Conservation (phyloP, 352 stramenopile genomes). For the Blastocystis hominis region DNA sequence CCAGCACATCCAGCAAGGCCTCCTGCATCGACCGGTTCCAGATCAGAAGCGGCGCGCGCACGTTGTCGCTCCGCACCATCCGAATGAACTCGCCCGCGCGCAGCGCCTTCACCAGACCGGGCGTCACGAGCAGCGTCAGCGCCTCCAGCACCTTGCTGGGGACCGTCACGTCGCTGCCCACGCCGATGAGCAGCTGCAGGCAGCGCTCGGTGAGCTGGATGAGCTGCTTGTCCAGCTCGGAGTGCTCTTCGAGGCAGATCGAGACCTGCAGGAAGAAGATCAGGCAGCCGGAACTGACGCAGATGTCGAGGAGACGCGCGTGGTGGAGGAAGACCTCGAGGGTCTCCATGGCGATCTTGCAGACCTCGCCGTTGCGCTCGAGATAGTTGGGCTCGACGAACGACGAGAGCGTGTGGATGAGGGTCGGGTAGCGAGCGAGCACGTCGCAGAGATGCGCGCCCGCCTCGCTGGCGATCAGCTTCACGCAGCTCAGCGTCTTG, state of each 20-base stretch:
- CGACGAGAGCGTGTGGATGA: not conserved
- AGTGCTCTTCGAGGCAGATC: not conserved
- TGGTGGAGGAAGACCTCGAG: not conserved
- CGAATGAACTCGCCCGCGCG: not conserved
- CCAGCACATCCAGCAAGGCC: not conserved
- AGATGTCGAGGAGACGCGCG: slow-evolving; percentile 5
- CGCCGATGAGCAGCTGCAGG: not conserved
- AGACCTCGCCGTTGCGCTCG: not conserved
- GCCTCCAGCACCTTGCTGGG: not conserved
- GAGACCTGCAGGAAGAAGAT: not conserved
- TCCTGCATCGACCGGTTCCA: slow-evolving; percentile 11
- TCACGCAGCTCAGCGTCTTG: not conserved
- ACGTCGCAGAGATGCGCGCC: not conserved
- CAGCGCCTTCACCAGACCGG: slow-evolving; percentile 12
- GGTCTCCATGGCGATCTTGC: not conserved
- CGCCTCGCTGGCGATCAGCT: not conserved
- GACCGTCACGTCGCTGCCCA: not conserved
- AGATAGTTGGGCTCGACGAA: not conserved
- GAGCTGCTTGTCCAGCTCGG: not conserved
- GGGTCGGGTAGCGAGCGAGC: not conserved
- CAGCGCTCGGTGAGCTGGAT: not conserved
- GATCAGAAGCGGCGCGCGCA: slow-evolving; percentile 1
- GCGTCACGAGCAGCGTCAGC: slow-evolving; percentile 1
- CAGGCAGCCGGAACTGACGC: not conserved
- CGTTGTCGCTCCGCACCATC: not conserved